Percentiles rank a stretch among this genome's conserved stretches.
These are phyloP conservation scores for Salvia miltiorrhiza DNA, from an alignment of 257 asterid species.

Conservation along the genomic window DNA sequence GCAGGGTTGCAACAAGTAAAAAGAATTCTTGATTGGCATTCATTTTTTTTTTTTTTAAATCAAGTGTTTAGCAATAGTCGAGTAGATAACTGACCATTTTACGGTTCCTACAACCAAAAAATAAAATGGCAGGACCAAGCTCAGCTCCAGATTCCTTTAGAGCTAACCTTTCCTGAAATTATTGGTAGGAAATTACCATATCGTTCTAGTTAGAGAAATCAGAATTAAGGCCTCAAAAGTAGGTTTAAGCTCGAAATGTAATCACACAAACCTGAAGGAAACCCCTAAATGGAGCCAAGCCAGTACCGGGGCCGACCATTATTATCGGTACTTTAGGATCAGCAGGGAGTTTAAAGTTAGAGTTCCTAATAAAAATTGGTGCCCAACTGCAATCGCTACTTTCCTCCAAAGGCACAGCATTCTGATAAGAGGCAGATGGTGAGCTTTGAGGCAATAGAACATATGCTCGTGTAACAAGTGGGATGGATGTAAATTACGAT, in stretches of 20 bases:
- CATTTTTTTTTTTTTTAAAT: too few species aligned
- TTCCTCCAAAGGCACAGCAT: slow-evolving; percentile 73
- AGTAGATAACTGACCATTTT: slow-evolving; percentile 57
- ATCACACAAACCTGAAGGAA: slow-evolving; percentile 82
- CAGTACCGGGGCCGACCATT: slow-evolving; percentile 98
- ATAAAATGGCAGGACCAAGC: slow-evolving; percentile 81
- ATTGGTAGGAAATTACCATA: not conserved
- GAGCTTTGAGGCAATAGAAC: slow-evolving; percentile 10
- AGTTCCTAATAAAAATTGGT: slow-evolving; percentile 72
- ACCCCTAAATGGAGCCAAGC: slow-evolving; percentile 98
- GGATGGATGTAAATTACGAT: not conserved
- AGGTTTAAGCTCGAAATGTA: not conserved
- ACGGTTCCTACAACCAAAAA: slow-evolving; percentile 93
- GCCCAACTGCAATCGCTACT: slow-evolving; percentile 76
- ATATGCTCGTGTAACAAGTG: not conserved
- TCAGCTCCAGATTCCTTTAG: slow-evolving; percentile 75
- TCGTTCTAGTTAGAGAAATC: slow-evolving; percentile 6
- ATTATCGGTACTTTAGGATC: slow-evolving; percentile 77
- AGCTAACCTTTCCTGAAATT: slow-evolving; percentile 90
- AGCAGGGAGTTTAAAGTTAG: slow-evolving; percentile 85
- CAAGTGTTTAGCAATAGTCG: slow-evolving; percentile 4
- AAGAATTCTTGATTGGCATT: not conserved
- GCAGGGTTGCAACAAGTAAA: slow-evolving; percentile 20
- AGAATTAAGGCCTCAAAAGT: not conserved
- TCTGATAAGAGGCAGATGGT: slow-evolving; percentile 41